Evolutionary conservation across 1,284 basidiomycete genomes (phyloP).

Genomic region (Vanrija humicola): DNA sequence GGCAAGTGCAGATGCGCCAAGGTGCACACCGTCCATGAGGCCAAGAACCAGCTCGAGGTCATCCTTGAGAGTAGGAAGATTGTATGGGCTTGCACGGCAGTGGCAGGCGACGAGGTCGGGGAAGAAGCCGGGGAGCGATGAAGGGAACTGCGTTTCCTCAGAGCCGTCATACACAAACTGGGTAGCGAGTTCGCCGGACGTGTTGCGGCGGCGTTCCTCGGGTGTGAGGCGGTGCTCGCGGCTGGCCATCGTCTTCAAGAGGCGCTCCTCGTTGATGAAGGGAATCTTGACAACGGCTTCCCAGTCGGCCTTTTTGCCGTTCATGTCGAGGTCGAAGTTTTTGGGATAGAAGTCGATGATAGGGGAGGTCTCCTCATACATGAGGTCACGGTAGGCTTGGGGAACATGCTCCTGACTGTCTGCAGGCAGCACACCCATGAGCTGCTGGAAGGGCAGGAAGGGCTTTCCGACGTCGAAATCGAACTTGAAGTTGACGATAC

Average conservation of each 20-base stretch:
- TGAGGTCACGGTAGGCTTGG: constrained; percentile 80
- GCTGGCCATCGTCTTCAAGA: constrained; percentile 80
- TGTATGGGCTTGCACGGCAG: constrained; percentile 73
- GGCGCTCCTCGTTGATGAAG: constrained; percentile 82
- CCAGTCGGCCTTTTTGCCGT: constrained; percentile 98
- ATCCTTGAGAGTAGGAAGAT: constrained; percentile 76
- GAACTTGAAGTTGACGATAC: constrained; percentile 75
- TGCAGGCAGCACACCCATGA: constrained; percentile 95
- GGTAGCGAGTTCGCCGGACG: constrained; percentile 67
- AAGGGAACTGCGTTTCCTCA: constrained; percentile 69
- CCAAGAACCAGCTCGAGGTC: constrained; percentile 82
- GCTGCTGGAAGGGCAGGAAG: constrained; percentile 91
- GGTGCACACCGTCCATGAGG: constrained; percentile 79
- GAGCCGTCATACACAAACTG: constrained; percentile 68
- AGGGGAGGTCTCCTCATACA: constrained; percentile 78
- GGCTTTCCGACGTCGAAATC: constrained; percentile 81
- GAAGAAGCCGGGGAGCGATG: constrained; percentile 91
- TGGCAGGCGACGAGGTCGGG: constrained; percentile 79
- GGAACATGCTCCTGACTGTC: constrained; percentile 88
- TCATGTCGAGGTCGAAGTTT: constrained; percentile 88
- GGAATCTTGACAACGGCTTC: constrained; percentile 99
- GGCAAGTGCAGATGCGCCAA: constrained; percentile 81
- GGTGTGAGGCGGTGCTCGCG: constrained; percentile 70
- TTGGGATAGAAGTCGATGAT: constrained; percentile 93
- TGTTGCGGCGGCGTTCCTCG: constrained; percentile 75